Percentiles rank a stretch among this genome's conserved stretches.
phyloP scores from a whole-genome alignment of 805 yeast genomes.

The Helenozyma rhizophorensis region DNA sequence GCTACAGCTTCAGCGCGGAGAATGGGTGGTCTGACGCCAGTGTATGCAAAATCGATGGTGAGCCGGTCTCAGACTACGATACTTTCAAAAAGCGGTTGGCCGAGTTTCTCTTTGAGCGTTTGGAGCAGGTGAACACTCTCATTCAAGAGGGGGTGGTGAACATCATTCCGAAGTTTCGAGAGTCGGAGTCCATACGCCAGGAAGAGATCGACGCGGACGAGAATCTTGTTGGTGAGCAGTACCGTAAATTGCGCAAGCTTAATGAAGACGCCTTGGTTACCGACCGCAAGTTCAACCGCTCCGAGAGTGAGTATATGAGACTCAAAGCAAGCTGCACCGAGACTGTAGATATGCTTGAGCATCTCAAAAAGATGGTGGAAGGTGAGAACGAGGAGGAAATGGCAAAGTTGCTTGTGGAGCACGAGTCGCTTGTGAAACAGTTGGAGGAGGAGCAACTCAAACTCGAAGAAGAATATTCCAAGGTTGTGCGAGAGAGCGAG shows the following conservation, averaged over 20 bases:
- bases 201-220: conserved; percentile 30
- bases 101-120: conserved; percentile 19
- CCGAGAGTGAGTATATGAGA: conserved; percentile 24
- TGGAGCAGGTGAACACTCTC: conserved; percentile 17
- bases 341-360: conserved; percentile 4
- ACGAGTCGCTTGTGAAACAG: conserved; percentile 17
- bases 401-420: conserved; percentile 12
- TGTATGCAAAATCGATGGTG: neutral
- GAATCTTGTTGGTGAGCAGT: conserved; percentile 37
- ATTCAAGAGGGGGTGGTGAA: conserved; percentile 11
- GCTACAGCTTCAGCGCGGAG: conserved; percentile 2
- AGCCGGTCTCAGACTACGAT: conserved; percentile 19
- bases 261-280: conserved; percentile 31
- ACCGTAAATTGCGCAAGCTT: conserved; percentile 30
- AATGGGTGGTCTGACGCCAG: conserved; percentile 1
- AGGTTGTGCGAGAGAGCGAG: conserved; percentile 28
- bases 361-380: conserved; percentile 9
- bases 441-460: conserved; percentile 24
- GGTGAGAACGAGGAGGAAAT: conserved; percentile 13
- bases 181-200: conserved; percentile 29
- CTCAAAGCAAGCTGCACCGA: conserved; percentile 10
- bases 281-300: conserved; percentile 30
- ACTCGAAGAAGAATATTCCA: conserved; percentile 22
- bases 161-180: conserved; percentile 20
- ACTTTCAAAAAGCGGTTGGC: conserved; percentile 27